Percentiles rank a stretch among this genome's conserved stretches.
Evolutionary conservation across 2,329 filamentous ascomycete genomes (phyloP).

Genomic region (Cadophora sp.): DNA sequence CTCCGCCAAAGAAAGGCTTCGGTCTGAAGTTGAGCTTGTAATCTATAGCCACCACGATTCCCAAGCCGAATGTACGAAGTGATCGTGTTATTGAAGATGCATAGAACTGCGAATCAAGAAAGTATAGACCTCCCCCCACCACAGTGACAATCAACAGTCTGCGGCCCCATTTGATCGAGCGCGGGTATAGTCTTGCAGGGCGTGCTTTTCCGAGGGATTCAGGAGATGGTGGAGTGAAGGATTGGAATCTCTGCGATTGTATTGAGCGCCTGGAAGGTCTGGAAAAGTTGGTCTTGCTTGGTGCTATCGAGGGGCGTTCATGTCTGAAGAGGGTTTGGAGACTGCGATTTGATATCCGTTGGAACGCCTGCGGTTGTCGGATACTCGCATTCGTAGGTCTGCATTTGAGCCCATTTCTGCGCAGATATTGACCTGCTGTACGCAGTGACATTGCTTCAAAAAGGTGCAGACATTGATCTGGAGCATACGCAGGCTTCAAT

Average conservation of each 20-base stretch:
- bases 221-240: constrained; percentile 79
- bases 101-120: constrained; percentile 76
- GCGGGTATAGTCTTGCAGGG: constrained; percentile 73
- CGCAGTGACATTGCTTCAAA: constrained; percentile 42
- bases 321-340: constrained; percentile 16
- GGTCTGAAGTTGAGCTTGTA: constrained; percentile 97
- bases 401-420: constrained; percentile 19
- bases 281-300: constrained; percentile 20
- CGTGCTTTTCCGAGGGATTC: constrained; percentile 76
- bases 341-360: constrained; percentile 17
- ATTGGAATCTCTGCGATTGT: constrained; percentile 58
- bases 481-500: not conserved
- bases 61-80: constrained; percentile 79
- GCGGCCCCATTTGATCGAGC: constrained; percentile 77
- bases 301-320: constrained; percentile 28
- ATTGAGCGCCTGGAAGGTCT: constrained; percentile 34
- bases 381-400: constrained; percentile 8
- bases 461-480: constrained; percentile 16
- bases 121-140: constrained; percentile 67
- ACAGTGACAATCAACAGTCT: constrained; percentile 69
- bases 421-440: constrained; percentile 37
- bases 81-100: constrained; percentile 81
- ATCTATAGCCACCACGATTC: constrained; percentile 82
- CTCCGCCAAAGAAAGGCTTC: constrained; percentile 75
- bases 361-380: constrained; percentile 16